Evolutionary conservation across 73 alveolate genomes (phyloP).

Genomic region (Paramecium biaurelia): DNA sequence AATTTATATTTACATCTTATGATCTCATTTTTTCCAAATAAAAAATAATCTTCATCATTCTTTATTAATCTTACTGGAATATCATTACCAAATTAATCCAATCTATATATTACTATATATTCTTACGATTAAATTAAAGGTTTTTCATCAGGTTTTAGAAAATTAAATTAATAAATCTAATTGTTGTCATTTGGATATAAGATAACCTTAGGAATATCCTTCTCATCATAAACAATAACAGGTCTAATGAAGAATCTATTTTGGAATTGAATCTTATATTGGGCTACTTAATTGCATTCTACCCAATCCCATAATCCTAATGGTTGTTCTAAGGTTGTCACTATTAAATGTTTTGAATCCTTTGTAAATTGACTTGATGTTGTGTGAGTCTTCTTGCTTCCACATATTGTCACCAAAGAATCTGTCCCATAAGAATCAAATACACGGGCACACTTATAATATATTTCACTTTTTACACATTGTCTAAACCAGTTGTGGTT

Average conservation of each 20-base stretch:
- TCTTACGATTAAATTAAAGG: background rate
- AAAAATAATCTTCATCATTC: background rate
- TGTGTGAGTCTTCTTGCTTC: conserved; percentile 28
- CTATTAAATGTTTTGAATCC: background rate
- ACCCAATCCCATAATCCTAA: conserved; percentile 45
- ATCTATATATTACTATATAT: background rate
- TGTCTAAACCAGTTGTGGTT: conserved; percentile 42
- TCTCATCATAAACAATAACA: background rate
- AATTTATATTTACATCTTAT: background rate
- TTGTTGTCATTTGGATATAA: conserved; percentile 15
- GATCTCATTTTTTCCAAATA: background rate
- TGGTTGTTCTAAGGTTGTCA: conserved; percentile 12
- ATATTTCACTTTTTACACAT: conserved; percentile 6
- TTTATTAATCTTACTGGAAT: background rate
- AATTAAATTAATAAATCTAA: background rate
- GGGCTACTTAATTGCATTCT: background rate
- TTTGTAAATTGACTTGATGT: background rate
- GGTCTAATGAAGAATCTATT: conserved; percentile 30
- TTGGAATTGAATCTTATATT: background rate
- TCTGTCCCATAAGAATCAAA: conserved; percentile 31
- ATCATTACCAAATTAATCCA: background rate
- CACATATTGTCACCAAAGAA: conserved; percentile 16
- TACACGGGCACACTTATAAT: conserved; percentile 19
- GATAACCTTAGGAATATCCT: background rate
- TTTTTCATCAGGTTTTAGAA: conserved; percentile 1